Conservation (phyloP, 768 basidiomycete species). For the Lentinus tigrinus region DNA sequence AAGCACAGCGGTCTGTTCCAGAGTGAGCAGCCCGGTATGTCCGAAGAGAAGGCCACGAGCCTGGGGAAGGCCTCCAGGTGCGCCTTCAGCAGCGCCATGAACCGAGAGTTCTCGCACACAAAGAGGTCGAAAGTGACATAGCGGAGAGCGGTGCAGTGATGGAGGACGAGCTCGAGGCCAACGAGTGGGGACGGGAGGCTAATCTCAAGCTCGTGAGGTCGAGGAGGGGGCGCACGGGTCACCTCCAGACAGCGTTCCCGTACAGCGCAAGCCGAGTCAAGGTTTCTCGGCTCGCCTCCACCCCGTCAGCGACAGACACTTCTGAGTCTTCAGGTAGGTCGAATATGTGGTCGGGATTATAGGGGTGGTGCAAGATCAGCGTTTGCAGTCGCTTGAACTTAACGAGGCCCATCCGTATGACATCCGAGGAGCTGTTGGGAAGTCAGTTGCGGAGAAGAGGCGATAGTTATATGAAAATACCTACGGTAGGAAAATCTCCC, state of each 20-base stretch:
- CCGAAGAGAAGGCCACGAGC: constrained; percentile 1
- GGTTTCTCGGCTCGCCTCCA: neutral
- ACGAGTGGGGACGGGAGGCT: neutral
- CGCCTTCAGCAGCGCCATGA: neutral
- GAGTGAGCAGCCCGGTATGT: too few relatives aligned
- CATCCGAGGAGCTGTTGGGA: neutral
- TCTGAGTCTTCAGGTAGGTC: neutral
- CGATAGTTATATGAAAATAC: neutral
- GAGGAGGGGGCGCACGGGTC: neutral
- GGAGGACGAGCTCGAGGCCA: constrained; percentile 5
- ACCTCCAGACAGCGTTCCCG: neutral
- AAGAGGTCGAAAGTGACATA: neutral
- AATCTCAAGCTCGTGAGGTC: constrained; percentile 9
- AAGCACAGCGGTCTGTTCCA: too few relatives aligned
- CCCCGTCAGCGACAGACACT: neutral
- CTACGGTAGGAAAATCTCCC: neutral
- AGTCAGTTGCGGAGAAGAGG: neutral
- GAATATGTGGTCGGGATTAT: neutral
- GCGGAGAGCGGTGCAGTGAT: constrained; percentile 3
- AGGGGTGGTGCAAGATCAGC: neutral
- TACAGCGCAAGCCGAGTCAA: neutral
- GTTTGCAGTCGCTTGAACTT: neutral
- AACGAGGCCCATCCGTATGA: neutral
- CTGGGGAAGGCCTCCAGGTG: neutral
- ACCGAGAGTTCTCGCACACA: neutral